Evolutionary conservation across 2,329 filamentous ascomycete species (phyloP).

Genomic region (Rhynchosporium secalis): DNA sequence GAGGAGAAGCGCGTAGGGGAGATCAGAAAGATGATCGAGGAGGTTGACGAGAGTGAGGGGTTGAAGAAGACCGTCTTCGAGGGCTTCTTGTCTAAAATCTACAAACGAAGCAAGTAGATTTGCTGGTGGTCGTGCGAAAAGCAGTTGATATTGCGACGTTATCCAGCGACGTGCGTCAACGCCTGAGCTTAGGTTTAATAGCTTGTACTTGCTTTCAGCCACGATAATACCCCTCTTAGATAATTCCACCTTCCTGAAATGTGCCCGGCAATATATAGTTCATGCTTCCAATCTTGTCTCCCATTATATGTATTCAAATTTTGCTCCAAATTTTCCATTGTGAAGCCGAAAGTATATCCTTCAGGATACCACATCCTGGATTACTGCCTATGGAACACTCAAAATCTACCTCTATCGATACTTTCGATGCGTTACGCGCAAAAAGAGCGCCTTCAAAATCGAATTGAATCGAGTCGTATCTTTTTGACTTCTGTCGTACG

Average conservation of each 20-base stretch:
- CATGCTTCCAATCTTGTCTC: too few species aligned
- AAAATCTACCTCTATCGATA: too few species aligned
- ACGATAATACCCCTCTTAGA: background rate
- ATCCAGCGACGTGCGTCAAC: background rate
- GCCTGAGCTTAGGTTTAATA: background rate
- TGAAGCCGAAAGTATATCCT: too few species aligned
- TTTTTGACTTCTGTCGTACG: too few species aligned
- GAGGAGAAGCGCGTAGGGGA: constrained; percentile 86
- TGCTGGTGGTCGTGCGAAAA: background rate
- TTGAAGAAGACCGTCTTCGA: constrained; percentile 91
- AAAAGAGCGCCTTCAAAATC: too few species aligned
- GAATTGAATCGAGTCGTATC: too few species aligned
- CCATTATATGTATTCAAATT: too few species aligned
- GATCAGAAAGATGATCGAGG: constrained; percentile 71
- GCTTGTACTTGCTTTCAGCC: background rate
- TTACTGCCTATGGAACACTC: too few species aligned
- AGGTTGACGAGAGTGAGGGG: constrained; percentile 82
- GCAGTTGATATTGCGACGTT: background rate
- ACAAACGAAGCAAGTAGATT: constrained; percentile 89
- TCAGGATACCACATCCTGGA: too few species aligned
- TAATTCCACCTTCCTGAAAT: background rate
- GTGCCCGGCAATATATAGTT: too few species aligned
- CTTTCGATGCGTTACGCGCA: too few species aligned
- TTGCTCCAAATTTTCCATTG: too few species aligned
- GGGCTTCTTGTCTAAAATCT: constrained; percentile 91